phyloP scores from a whole-genome alignment of 441 rosid species.

The Erodium trifolium region DNA sequence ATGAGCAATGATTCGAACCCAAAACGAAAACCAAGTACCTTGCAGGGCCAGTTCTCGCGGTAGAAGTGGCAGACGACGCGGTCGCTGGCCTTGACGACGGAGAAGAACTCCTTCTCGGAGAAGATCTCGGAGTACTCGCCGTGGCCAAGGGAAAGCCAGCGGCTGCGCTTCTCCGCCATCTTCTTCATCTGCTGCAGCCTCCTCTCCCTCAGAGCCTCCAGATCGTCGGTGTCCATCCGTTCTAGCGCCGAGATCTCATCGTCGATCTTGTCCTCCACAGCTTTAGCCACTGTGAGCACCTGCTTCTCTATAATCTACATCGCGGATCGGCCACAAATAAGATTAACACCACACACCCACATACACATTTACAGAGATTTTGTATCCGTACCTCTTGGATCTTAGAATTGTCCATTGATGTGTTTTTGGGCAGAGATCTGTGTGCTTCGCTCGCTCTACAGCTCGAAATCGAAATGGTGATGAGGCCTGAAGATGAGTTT shows the following conservation, averaged over 20 bases:
- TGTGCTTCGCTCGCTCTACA: not conserved
- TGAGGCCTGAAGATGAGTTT: no score
- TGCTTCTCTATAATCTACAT: constrained; percentile 75
- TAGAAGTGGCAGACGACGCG: constrained; percentile 92
- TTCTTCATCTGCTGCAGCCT: constrained; percentile 81
- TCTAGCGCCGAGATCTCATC: constrained; percentile 75
- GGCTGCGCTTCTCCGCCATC: constrained; percentile 83
- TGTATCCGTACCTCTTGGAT: constrained; percentile 46
- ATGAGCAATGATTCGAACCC: not conserved
- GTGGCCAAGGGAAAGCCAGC: constrained; percentile 88
- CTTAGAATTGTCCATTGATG: constrained; percentile 46
- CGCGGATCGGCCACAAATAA: not conserved
- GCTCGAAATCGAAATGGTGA: not conserved
- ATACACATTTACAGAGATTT: no score
- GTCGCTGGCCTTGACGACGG: constrained; percentile 74
- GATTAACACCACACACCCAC: not conserved
- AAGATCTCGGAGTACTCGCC: constrained; percentile 79
- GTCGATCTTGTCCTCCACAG: constrained; percentile 74
- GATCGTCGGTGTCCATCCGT: constrained; percentile 63
- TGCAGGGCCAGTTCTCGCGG: constrained; percentile 97
- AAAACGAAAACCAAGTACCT: constrained; percentile 30
- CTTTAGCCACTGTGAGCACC: constrained; percentile 76
- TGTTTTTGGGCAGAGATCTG: constrained; percentile 2
- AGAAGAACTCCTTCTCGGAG: constrained; percentile 75
- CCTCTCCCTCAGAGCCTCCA: constrained; percentile 69